Conservation (phyloP, 2,329 filamentous ascomycete genomes). For the Chaetomiaceae sp. region DNA sequence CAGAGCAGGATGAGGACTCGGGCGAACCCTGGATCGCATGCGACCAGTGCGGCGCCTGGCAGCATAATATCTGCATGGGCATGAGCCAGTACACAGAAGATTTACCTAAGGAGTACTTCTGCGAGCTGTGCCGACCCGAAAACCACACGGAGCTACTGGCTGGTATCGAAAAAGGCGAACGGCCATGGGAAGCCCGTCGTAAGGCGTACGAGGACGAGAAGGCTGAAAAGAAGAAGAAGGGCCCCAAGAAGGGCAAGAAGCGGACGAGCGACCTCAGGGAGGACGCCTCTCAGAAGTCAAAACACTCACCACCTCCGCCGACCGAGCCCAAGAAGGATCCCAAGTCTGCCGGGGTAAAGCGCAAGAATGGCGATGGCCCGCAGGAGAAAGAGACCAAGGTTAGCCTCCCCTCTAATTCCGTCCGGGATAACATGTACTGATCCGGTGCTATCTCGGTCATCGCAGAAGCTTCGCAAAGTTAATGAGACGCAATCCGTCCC, state of each 20-base stretch:
- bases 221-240: slow-evolving; percentile 59
- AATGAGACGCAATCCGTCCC: slow-evolving; percentile 45
- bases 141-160: slow-evolving; percentile 78
- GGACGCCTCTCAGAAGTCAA: slow-evolving; percentile 36
- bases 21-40: slow-evolving; percentile 94
- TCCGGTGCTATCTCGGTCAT: slow-evolving; percentile 36
- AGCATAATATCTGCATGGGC: slow-evolving; percentile 95
- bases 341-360: slow-evolving; percentile 45
- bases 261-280: slow-evolving; percentile 61
- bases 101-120: slow-evolving; percentile 81
- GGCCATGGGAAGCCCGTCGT: slow-evolving; percentile 74
- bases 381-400: slow-evolving; percentile 51
- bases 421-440: too few species aligned
- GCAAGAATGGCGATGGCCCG: slow-evolving; percentile 55
- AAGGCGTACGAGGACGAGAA: slow-evolving; percentile 59
- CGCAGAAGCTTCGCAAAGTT: slow-evolving; percentile 51
- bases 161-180: slow-evolving; percentile 74
- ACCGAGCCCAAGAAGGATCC: slow-evolving; percentile 41
- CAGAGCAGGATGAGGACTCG: slow-evolving; percentile 78
- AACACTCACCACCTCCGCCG: slow-evolving; percentile 33
- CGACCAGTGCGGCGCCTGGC: slow-evolving; percentile 89
- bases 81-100: slow-evolving; percentile 74
- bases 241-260: slow-evolving; percentile 62
- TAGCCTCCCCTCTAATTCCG: slow-evolving; percentile 20
- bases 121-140: slow-evolving; percentile 81